Evolutionary conservation across 2,329 filamentous ascomycete genomes (phyloP), one percentile per base, ranked within the genome.

Genomic region (Colletotrichum ledebouriae): DNA sequence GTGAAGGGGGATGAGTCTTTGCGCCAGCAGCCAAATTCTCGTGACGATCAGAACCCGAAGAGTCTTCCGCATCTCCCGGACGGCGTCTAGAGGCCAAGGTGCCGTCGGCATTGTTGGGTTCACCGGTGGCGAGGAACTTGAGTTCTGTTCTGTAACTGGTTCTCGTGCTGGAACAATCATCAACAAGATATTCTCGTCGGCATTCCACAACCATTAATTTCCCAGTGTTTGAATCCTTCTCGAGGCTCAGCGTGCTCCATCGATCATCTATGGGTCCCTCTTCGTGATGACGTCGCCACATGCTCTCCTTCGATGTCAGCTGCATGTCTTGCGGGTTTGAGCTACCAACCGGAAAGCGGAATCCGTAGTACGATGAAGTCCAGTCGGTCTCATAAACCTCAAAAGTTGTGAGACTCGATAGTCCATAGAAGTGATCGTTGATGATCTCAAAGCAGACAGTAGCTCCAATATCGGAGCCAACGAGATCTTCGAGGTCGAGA

Each of bases 191-290:
- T 76, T 94, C 92, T 33, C 88, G 89, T 13, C 92, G 84, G 34
- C 86, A 86, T 76, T 94, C 92, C 0, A 92, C 78, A 17, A 93
- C 89, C 58, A 86, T 81, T 1, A 92, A 77, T 13, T 83, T 77
- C 1, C 88, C 87, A 0, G 85, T 89, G 11, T 73, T 73, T 67
- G 92, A 88, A 67, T 92, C 87, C 39, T 81, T 82, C 33, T 87
- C 84, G 1, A 94, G 79, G 4, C 85, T 85, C 3, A 94, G 79
- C 65, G 89, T 87, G 0, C 87, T 90, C 91, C 92, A 94, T 3
- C 90, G 86, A 72, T 94, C 89, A 71, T 94, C 91, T 15, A 94
- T 88, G 0, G 90, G 87, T 0, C 92, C 92, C 75, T 94, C 91
- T 33, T 80, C 81, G 72, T 93, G 89, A 57, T 90, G 84, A 15